Base-by-base conservation (phyloP, 257 asterid genomes). In the Nemophila menziesii region DNA sequence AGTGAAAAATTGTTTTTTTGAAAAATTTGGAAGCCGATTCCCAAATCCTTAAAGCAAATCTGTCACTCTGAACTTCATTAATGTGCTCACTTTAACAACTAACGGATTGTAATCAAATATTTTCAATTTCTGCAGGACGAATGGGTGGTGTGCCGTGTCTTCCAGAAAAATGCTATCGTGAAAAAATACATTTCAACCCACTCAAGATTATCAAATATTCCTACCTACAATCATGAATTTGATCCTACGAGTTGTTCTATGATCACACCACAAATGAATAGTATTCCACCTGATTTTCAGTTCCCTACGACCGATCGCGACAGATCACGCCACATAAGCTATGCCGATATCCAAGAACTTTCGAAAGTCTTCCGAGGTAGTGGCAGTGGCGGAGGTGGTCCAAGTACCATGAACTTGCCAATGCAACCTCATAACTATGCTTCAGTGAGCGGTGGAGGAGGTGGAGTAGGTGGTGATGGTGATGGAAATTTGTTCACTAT, bases 121-220 rank as follows among this genome's bases (percentile, higher is more conserved):
- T 7, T 3, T 11, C 8, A 24, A 5, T 7, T 56, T 57, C 80
- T 74, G 93, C 97, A 82, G 60, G 92, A 82, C 62, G 95, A 87
- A 61, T 87, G 97, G 97, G 95, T 87, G 27, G 95, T 87, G 2
- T 82, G 97, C 72, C 92, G 97, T 0, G 83, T 83, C 12, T 77
- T 87, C 57, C 93, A 83, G 45, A 87, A 87, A 66, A 83, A 81
- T 43, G 75, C 62, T 0, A 80, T 78, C 16, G 86, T 65, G 8
- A 83, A 78, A 44, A 86, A 76, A 40, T 77, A 72, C 65, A 77
- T 79, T 8, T 60, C 83, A 52, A 79, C 43, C 67, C 65, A 67
- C 44, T 54, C 94, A 4, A 41, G 19, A 6, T 64, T 86, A 55
- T 61, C 75, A 16, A 62, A 58, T 3, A 71, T 67, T 27, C 77